A percentile compares a stretch with the other conserved stretches of the same genome.
Conservation (phyloP, 805 yeast species). For the Metschnikowia lochheadii region DNA sequence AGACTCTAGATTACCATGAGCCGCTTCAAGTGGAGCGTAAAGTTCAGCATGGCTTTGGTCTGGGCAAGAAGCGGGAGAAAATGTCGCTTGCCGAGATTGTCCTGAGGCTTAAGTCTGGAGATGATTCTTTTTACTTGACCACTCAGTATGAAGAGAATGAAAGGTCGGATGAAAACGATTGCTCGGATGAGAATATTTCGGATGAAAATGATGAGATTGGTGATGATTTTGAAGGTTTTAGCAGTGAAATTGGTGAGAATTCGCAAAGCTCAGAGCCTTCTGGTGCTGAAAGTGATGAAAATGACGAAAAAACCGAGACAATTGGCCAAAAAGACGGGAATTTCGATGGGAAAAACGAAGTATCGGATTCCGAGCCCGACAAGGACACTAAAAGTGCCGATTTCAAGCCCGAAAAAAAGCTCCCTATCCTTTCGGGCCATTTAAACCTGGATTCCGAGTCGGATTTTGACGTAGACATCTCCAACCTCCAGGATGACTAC, state of each 20-base stretch:
- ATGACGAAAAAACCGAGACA: background rate
- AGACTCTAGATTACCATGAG: conserved; percentile 33
- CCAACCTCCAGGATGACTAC: conserved; percentile 8
- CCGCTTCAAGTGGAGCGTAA: conserved; percentile 56
- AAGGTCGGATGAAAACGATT: background rate
- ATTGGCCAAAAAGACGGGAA: background rate
- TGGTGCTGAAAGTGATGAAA: background rate
- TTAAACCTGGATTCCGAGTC: background rate
- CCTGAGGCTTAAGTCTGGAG: conserved; percentile 37
- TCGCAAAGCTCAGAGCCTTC: background rate
- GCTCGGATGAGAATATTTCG: background rate
- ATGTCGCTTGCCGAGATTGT: conserved; percentile 51
- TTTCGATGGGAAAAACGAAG: too few relatives aligned
- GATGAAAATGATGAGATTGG: background rate
- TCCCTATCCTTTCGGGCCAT: too few relatives aligned
- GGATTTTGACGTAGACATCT: conserved; percentile 7
- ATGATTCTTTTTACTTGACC: conserved; percentile 53
- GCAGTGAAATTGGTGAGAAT: background rate
- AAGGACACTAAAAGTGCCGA: too few relatives aligned
- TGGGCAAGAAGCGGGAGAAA: conserved; percentile 51
- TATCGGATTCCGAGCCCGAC: too few relatives aligned
- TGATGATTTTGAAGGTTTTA: background rate
- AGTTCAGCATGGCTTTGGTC: conserved; percentile 61
- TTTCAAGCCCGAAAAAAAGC: too few relatives aligned
- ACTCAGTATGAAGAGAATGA: conserved; percentile 59